Base-by-base conservation (phyloP, 2,329 filamentous ascomycete species). In the Pseudocercospora cruenta region DNA sequence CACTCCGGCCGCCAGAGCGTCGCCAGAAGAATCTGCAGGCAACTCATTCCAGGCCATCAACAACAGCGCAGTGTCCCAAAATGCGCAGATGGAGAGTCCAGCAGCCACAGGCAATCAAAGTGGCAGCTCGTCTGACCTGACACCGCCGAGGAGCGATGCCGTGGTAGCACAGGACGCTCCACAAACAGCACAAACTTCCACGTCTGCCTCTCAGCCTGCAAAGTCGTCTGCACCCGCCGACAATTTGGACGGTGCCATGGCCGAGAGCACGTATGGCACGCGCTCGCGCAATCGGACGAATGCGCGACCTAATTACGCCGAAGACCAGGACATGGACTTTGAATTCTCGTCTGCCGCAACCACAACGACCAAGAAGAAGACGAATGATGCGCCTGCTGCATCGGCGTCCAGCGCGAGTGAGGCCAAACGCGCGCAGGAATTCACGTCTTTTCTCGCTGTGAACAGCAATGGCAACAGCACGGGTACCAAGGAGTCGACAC, bases 251-350 rank as follows among this genome's bases (percentile, higher is more conserved):
- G 69, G 63, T 53, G 69, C 67, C 49, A 72, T 73, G 69, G 64
- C 69, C 47, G 76, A 75, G 45, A 53, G 90, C 88, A 72, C 89
- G 88, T 57, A 99, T 80, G 94, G 94, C 75, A 99, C 95, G 78
- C 91, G 95, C 78, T 96, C 96, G 80, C 90, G 93, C 76, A 96
- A 96, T 80, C 90, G 94, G 75, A 90, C 87, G 74, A 88, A 86
- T 71, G 86, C 91, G 73, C 91, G 95, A 72, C 89, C 91, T 71
- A 99, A 99, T 80, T 99, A 99, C 80, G 94, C 95, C 59, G 95
- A 99, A 80, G 94, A 97, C 79, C 85, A 94, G 72, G 94, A 98
- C 75, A 88, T 92, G 80, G 95, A 98, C 77, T 92, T 93, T 78
- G 94, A 97, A 75, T 86, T 85, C 72, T 74, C 77, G 67, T 77